Conservation (phyloP, 2,329 filamentous ascomycete genomes). For the Lasiodiplodia gonubiensis region DNA sequence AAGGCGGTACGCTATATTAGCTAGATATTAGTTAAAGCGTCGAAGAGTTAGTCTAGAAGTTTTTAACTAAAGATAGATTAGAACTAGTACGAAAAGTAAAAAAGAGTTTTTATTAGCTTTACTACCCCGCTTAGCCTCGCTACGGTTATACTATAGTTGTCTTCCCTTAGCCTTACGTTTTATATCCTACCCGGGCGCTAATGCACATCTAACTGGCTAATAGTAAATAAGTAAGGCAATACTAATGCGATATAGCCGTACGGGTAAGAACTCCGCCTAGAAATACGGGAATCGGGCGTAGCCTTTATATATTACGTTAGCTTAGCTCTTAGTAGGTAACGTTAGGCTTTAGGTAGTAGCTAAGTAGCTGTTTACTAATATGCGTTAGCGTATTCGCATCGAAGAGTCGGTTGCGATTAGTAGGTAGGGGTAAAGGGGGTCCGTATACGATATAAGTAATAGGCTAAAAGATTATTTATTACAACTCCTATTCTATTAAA, state of each 20-base stretch:
- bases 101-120: constrained; percentile 14
- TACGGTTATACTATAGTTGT: constrained; percentile 1
- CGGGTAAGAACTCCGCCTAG: constrained; percentile 1
- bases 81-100: not conserved
- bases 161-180: constrained; percentile 10
- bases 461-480: too few species aligned
- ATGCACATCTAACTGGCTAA: constrained; percentile 15
- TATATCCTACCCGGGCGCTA: not conserved
- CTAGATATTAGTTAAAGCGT: constrained; percentile 28
- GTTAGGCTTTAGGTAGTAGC: not conserved
- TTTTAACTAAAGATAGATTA: constrained; percentile 2
- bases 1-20: constrained; percentile 30
- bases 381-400: constrained; percentile 1
- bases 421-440: not conserved
- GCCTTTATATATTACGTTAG: not conserved
- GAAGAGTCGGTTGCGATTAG: not conserved
- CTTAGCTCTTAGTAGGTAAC: constrained; percentile 1
- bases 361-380: not conserved
- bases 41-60: not conserved
- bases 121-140: constrained; percentile 24
- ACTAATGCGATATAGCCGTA: not conserved
- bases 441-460: too few species aligned
- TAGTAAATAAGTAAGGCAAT: constrained; percentile 3
- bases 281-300: constrained; percentile 2
- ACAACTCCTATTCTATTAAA: too few species aligned